Evolutionary conservation across 2,329 filamentous ascomycete genomes (phyloP).

Genomic region (Cryphonectria nitschkei): DNA sequence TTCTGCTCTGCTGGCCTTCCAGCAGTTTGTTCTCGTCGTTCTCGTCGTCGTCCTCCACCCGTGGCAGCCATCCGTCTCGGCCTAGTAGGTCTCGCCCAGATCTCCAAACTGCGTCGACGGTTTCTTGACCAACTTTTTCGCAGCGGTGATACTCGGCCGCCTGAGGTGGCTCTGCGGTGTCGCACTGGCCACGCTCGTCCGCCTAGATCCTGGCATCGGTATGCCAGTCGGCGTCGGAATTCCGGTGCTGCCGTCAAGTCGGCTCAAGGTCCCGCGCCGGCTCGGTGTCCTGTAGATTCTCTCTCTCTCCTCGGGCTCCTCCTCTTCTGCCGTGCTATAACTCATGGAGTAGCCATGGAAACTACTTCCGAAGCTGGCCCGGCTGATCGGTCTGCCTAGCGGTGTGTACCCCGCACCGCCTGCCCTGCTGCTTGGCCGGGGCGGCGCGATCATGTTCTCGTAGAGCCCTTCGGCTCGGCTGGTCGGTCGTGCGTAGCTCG

Average conservation of each 20-base stretch:
- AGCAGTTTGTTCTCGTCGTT: not conserved
- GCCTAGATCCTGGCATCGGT: conserved; percentile 48
- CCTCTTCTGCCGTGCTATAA: conserved; percentile 56
- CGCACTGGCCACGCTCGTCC: conserved; percentile 44
- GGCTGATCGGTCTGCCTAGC: conserved; percentile 62
- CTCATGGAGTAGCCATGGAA: conserved; percentile 62
- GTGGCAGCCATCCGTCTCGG: conserved; percentile 7
- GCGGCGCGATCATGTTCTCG: conserved; percentile 49
- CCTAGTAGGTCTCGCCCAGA: conserved; percentile 59
- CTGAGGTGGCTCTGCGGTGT: conserved; percentile 15
- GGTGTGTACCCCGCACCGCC: conserved; percentile 63
- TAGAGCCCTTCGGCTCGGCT: conserved; percentile 52
- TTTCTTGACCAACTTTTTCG: conserved; percentile 20
- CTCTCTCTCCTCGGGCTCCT: conserved; percentile 37
- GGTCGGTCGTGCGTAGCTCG: conserved; percentile 56
- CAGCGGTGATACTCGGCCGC: conserved; percentile 20
- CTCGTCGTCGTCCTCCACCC: conserved; percentile 1
- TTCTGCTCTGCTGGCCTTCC: not conserved
- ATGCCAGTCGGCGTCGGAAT: conserved; percentile 52
- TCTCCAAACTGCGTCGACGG: conserved; percentile 39
- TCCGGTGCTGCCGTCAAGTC: conserved; percentile 46
- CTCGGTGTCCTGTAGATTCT: conserved; percentile 55
- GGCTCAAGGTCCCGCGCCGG: conserved; percentile 57
- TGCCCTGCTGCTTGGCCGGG: conserved; percentile 67
- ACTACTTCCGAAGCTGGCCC: conserved; percentile 71